Evolutionary conservation across 2,329 filamentous ascomycete species (phyloP).

Genomic region (Epichloe festucae): DNA sequence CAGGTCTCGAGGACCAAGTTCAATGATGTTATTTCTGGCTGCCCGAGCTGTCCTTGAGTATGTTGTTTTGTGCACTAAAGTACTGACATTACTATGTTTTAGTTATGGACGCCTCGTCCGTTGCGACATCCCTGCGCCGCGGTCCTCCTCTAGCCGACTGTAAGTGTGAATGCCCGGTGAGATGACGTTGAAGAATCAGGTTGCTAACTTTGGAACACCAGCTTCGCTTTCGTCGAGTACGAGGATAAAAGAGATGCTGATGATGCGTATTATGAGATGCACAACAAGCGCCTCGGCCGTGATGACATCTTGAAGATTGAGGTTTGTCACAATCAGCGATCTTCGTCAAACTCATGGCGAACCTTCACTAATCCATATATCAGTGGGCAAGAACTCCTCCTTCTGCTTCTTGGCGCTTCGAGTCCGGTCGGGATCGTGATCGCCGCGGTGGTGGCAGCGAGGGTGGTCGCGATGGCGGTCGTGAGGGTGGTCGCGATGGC

Average conservation of each 20-base stretch:
- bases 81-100: constrained; percentile 21
- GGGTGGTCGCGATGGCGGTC: constrained; percentile 57
- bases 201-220: constrained; percentile 15
- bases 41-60: neutral
- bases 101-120: constrained; percentile 97
- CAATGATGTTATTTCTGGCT: neutral
- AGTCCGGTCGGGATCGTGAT: constrained; percentile 71
- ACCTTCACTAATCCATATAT: constrained; percentile 2
- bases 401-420: constrained; percentile 96
- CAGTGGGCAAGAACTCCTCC: constrained; percentile 98
- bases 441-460: constrained; percentile 29
- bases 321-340: constrained; percentile 39
- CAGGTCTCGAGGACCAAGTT: constrained; percentile 3
- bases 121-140: constrained; percentile 93
- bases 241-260: constrained; percentile 96
- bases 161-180: constrained; percentile 39
- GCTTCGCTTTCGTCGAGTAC: constrained; percentile 98
- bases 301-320: constrained; percentile 97
- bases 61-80: constrained; percentile 1
- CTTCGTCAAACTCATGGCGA: neutral
- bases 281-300: constrained; percentile 94
- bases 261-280: constrained; percentile 99
- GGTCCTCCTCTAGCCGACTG: constrained; percentile 89
- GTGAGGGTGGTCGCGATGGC: constrained; percentile 54
- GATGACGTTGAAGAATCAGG: neutral